A percentile compares a stretch with the other conserved stretches of the same genome.
Conservation (phyloP, 441 rosid genomes). For the Caryocar brasiliense region DNA sequence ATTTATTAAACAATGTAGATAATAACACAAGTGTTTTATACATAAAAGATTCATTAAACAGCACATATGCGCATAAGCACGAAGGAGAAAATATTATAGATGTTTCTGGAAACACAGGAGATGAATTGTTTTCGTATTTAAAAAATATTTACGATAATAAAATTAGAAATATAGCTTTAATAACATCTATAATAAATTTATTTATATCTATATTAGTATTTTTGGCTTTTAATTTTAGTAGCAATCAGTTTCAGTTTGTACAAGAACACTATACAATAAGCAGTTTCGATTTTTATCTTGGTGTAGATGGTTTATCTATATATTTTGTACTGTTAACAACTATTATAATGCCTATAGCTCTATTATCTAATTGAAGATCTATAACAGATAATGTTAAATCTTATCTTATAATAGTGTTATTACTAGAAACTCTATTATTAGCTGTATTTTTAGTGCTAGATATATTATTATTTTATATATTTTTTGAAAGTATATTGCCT, state of each 20-base stretch:
- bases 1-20: too few species aligned
- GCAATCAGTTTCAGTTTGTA: not conserved
- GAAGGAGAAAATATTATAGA: not conserved
- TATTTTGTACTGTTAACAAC: not conserved
- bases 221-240: not conserved
- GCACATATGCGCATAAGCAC: too few species aligned
- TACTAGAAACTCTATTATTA: not conserved
- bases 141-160: too few species aligned
- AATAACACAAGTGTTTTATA: too few species aligned
- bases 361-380: not conserved
- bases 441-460: not conserved
- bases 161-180: not conserved
- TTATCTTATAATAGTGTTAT: not conserved
- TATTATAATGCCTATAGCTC: not conserved
- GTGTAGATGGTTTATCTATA: not conserved
- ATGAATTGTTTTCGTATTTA: too few species aligned
- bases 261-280: not conserved
- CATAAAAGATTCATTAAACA: too few species aligned
- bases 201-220: not conserved
- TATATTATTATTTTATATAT: not conserved
- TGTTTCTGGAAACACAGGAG: not conserved
- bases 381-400: not conserved
- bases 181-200: not conserved
- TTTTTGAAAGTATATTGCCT: not conserved
- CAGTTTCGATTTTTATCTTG: not conserved